Percentiles rank a stretch among this genome's conserved stretches.
These are phyloP conservation scores for Cladosporium sp. DNA, from an alignment of 2,329 filamentous ascomycete species.

Conservation along the genomic window DNA sequence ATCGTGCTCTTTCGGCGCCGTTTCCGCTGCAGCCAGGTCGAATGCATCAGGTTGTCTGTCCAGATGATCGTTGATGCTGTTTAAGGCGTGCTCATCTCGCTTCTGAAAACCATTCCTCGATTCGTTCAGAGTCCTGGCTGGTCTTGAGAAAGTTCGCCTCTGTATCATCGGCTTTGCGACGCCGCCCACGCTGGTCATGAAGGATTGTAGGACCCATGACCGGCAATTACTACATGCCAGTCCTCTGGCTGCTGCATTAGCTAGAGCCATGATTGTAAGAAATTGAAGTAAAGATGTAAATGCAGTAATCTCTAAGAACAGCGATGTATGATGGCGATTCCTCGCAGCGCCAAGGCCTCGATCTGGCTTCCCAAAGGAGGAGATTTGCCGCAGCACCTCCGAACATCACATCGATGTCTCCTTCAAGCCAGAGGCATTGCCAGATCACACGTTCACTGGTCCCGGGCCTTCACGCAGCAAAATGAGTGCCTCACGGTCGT, in stretches of 20 bases:
- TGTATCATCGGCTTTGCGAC: slow-evolving; percentile 11
- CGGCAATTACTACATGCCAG: slow-evolving; percentile 22
- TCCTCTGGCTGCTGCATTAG: slow-evolving; percentile 14
- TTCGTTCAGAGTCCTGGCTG: slow-evolving; percentile 17
- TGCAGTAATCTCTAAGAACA: neutral
- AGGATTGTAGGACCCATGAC: slow-evolving; percentile 25
- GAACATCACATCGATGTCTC: neutral
- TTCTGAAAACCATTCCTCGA: slow-evolving; percentile 18
- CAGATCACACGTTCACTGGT: neutral
- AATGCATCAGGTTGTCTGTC: slow-evolving; percentile 2
- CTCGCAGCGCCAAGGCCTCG: slow-evolving; percentile 5
- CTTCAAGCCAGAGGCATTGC: neutral
- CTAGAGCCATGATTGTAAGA: slow-evolving; percentile 12
- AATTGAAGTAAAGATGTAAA: neutral
- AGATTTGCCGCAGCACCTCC: slow-evolving; percentile 11
- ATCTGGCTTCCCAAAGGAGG: slow-evolving; percentile 6
- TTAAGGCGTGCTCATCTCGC: slow-evolving; percentile 18
- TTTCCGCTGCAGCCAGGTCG: neutral
- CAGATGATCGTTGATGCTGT: slow-evolving; percentile 20
- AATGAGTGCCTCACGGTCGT: slow-evolving; percentile 26
- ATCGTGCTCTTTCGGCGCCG: neutral
- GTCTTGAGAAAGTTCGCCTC: slow-evolving; percentile 21
- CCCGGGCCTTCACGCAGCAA: neutral
- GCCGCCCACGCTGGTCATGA: slow-evolving; percentile 27
- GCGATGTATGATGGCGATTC: neutral